Evolutionary conservation across 108 stramenopile genomes (phyloP).

Genomic region (Nitzschia palea): DNA sequence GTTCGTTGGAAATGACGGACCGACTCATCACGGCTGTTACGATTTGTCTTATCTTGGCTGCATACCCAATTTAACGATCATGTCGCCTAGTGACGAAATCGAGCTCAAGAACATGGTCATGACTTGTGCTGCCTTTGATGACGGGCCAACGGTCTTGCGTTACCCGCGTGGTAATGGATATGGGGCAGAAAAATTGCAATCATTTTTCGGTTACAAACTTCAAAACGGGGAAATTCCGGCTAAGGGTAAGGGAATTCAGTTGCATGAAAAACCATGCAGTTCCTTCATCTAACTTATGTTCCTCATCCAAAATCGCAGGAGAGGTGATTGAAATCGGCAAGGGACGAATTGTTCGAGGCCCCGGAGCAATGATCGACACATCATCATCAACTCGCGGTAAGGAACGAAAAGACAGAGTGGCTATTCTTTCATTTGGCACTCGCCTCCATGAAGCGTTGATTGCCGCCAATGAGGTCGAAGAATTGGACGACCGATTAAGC

Average conservation of each 20-base stretch:
- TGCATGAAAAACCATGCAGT: not conserved
- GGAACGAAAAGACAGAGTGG: conserved; percentile 80
- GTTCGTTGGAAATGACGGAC: conserved; percentile 96
- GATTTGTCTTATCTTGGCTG: conserved; percentile 93
- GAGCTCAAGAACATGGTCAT: conserved; percentile 94
- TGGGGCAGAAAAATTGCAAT: conserved; percentile 84
- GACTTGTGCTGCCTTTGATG: conserved; percentile 88
- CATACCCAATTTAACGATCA: conserved; percentile 94
- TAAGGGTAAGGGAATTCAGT: conserved; percentile 56
- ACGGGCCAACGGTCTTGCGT: conserved; percentile 85
- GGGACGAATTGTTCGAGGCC: conserved; percentile 87
- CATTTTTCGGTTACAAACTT: conserved; percentile 83
- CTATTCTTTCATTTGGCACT: conserved; percentile 91
- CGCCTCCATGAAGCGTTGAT: conserved; percentile 86
- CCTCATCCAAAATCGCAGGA: conserved; percentile 41
- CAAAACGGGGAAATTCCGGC: conserved; percentile 79
- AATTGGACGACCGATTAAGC: conserved; percentile 70
- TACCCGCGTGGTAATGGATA: conserved; percentile 95
- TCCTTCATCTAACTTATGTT: not conserved
- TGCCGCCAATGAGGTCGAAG: conserved; percentile 92
- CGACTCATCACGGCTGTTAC: conserved; percentile 96
- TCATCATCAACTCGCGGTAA: conserved; percentile 61
- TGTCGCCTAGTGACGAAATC: conserved; percentile 94
- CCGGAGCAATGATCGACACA: conserved; percentile 70
- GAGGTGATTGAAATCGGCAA: conserved; percentile 89